Evolutionary conservation across 352 stramenopile species (phyloP), one percentile per base, ranked within the genome.

Genomic region (Blastocystis sp.): DNA sequence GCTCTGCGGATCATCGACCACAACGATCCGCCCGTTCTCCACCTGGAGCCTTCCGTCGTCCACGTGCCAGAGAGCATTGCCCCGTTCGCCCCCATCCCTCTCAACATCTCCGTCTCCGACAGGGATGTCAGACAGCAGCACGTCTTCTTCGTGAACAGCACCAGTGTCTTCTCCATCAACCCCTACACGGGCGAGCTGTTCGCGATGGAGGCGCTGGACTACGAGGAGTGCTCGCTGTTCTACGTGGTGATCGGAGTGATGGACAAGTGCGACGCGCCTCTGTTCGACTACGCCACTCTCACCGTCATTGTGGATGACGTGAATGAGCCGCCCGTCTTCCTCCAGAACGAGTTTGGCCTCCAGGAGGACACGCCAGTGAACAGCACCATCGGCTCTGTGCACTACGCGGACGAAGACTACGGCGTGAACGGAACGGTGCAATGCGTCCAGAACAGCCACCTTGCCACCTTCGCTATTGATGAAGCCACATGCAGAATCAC

Each of bases 251-350:
- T 77, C 52, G 43, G 38, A 41, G 66, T 59, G 14, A 19, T 21
- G 11, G 66, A 77, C 60, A 7, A 60, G 19, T 60, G 66, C 34
- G 11, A 77, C 19, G 34, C 34, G 19, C 66, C 66, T 9, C 66
- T 61, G 14, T 61, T n/a, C 9, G 52, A 53, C 52, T 77, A 19
- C 38, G 34, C 38, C 10, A 53, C 2, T 19, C 14, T 77, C 11
- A 77, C 66, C n/a, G 45, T 77, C 17, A 19, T 77, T 1, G 66
- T 77, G 1, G 66, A 77, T 77, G 66, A 77, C 2, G 66, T 77
- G 21, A 77, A 77, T 34, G 66, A 77, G 23, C 66, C 66, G 53
- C 66, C 66, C 23, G 4, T 61, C 11, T 41, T 23, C 7, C 60
- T 61, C 17, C 17, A 28, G 14, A 48, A 19, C 34, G 1, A 19